Conservation (phyloP, 1,284 basidiomycete genomes). For the Cryptococcus floricola region DNA sequence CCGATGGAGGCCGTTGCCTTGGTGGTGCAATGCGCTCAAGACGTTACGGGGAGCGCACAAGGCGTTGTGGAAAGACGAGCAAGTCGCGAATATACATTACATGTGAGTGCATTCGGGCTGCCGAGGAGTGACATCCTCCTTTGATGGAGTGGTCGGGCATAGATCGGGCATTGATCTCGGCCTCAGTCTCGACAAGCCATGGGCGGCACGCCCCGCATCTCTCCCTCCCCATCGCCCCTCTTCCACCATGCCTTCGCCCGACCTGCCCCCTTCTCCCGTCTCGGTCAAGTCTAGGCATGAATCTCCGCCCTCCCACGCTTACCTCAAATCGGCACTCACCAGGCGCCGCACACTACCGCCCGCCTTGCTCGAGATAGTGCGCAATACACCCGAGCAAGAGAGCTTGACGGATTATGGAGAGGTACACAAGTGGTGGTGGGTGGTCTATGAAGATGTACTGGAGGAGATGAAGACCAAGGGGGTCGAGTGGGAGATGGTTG, state of each 20-base stretch:
- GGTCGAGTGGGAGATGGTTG: constrained; percentile 36
- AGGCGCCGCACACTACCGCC: constrained; percentile 19
- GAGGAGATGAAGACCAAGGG: constrained; percentile 30
- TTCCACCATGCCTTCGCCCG: not conserved
- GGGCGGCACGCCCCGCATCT: constrained; percentile 30
- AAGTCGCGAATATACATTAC: constrained; percentile 49
- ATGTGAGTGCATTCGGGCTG: constrained; percentile 36
- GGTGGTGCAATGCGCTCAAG: constrained; percentile 53
- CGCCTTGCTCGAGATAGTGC: constrained; percentile 28
- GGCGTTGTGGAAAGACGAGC: constrained; percentile 49
- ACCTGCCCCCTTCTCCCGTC: constrained; percentile 5
- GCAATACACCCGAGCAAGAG: constrained; percentile 27
- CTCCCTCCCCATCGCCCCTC: constrained; percentile 3
- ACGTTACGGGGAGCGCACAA: constrained; percentile 48
- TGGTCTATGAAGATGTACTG: constrained; percentile 43
- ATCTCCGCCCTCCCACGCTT: not conserved
- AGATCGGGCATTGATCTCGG: not conserved
- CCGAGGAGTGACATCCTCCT: no score
- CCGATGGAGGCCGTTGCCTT: constrained; percentile 49
- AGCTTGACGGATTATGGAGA: constrained; percentile 35
- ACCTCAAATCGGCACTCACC: not conserved
- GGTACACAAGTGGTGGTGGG: constrained; percentile 50
- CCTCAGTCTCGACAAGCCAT: constrained; percentile 48
- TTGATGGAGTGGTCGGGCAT: not conserved
- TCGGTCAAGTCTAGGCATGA: not conserved